phyloP scores from a whole-genome alignment of 768 basidiomycete species.

The Collybiopsis luxurians region DNA sequence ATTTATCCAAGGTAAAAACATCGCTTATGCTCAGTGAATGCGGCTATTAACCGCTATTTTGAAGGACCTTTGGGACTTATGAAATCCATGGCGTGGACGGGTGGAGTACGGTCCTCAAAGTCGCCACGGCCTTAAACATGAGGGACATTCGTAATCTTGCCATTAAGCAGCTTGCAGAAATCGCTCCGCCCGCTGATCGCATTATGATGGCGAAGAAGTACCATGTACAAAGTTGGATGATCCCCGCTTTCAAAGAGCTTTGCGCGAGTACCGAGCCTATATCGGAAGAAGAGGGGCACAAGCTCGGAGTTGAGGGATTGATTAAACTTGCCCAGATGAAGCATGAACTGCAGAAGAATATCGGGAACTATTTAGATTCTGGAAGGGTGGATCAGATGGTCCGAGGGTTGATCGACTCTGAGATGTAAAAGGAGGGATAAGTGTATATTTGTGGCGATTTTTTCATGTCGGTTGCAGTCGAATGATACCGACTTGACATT shows the following conservation, averaged over 20 bases:
- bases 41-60: too few species aligned
- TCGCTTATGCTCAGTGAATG: too few species aligned
- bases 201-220: neutral
- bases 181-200: neutral
- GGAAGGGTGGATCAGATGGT: neutral
- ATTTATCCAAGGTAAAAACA: neutral
- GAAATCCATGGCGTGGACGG: neutral
- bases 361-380: neutral
- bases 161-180: neutral
- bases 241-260: constrained; percentile 1
- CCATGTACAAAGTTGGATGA: neutral
- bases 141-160: constrained; percentile 1
- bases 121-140: neutral
- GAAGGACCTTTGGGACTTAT: neutral
- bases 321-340: neutral
- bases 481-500: too few species aligned
- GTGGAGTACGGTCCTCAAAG: neutral
- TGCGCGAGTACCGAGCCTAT: neutral
- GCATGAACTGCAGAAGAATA: constrained; percentile 3
- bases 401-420: neutral
- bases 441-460: too few species aligned
- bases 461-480: too few species aligned
- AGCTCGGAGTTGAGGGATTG: neutral
- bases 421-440: neutral
- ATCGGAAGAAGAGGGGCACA: neutral